Evolutionary conservation across 1,139 yeast species (phyloP), one percentile per base, ranked within the genome.

Genomic region (Spencermartinsiella ligniputridi): DNA sequence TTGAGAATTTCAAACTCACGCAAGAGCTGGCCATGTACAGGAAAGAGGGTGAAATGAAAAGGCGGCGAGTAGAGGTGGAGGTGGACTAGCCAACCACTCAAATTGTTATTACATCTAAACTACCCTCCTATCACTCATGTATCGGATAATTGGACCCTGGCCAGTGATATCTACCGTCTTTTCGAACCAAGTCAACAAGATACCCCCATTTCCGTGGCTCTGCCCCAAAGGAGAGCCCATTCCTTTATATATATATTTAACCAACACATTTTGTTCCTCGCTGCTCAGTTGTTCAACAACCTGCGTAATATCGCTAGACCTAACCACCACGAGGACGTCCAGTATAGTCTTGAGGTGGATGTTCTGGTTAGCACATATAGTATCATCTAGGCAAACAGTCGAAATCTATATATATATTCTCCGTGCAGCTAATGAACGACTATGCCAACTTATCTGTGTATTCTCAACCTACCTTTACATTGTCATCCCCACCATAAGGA

Each of bases 161-260:
- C 97, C 97, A 12, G 90, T 79, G 36, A 78, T 68, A 51, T 84
- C 95, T 34, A 87, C 82, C 20, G 94, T 78, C 67, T 88, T 89
- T 57, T 92, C 97, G 62, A 84, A 88, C 98, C 98, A 94, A 33
- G 81, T 76, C 59, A 94, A 77, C 57, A 94, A 67, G 44, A 83
- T 73, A 39, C 96, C 96, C 17, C 97, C 96, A 56, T 84, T 89
- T 56, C 85, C 86, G 53, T 89, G 88, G 3, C 94, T 88, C 47
- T 66, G 66, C 36, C 70, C 69, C 36, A 80, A 79, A 22, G 79
- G 74, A 8, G 83, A 70, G 34, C 81, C 72, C 95, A 94, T 88
- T 37, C 88, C 89, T 59, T 83, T 84, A 68, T 90, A 94, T 49
- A 92, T 71, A 64, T 86, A 87, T 65, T 92, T 92, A 47, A 90